Percentiles rank a stretch among this genome's conserved stretches.
Conservation (phyloP, 139 green algal genomes). For the Zygnema circumcarinatum region DNA sequence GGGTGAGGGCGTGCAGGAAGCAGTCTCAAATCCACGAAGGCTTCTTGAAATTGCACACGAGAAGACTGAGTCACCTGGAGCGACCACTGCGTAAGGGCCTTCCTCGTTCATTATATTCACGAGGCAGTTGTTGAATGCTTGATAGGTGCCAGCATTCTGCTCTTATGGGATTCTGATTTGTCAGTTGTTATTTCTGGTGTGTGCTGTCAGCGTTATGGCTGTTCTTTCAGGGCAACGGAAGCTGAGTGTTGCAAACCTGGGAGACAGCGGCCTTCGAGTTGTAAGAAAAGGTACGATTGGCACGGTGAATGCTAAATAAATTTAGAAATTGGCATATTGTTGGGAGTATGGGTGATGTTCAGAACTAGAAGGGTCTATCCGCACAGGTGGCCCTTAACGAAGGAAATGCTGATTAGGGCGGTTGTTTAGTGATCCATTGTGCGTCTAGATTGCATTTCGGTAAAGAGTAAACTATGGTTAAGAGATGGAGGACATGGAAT, state of each 20-base stretch:
- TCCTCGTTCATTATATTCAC: too few relatives aligned
- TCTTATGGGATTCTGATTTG: too few relatives aligned
- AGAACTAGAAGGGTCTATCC: too few relatives aligned
- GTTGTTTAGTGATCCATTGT: too few relatives aligned
- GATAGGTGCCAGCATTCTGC: too few relatives aligned
- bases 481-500: not conserved
- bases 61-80: constrained; percentile 12
- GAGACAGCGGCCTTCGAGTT: constrained; percentile 46
- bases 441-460: not conserved
- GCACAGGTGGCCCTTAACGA: too few relatives aligned
- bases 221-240: not conserved
- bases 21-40: not conserved
- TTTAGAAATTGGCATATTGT: too few relatives aligned
- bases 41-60: constrained; percentile 28
- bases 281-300: constrained; percentile 22
- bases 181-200: not conserved
- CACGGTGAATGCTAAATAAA: too few relatives aligned
- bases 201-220: not conserved
- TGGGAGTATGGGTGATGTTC: too few relatives aligned
- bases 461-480: not conserved
- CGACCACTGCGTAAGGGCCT: constrained; percentile 41
- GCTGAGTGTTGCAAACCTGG: constrained; percentile 44
- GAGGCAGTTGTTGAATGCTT: too few relatives aligned
- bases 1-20: not conserved
- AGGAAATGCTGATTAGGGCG: too few relatives aligned